Evolutionary conservation across 2,329 filamentous ascomycete species (phyloP), one percentile per base, ranked within the genome.

Genomic region (Fusarium ramigenum): DNA sequence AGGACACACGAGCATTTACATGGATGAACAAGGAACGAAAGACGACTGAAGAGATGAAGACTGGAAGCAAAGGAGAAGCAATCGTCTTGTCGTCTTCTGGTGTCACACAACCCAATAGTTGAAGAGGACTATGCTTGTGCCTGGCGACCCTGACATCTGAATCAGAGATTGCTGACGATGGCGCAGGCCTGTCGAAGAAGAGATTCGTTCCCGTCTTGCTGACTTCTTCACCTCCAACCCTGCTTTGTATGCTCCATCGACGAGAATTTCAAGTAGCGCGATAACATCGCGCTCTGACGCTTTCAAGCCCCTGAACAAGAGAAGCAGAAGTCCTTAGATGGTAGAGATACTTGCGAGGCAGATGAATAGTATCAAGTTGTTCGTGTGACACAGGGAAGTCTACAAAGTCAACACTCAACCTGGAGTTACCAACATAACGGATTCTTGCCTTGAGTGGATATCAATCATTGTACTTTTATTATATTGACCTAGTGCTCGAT

Each of bases 121-220:
- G 85, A 87, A 72, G 85, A 87, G 85, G 85, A 85, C 87, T 15
- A 87, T 87, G 85, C 86, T 75, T 83, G 85, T 83, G 36, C 25
- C 56, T 42, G 25, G 32, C 52, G 32, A 46, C 19, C 32, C 19
- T 14, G 21, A 30, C 21, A 5, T 30, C 23, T 30, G 18, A 53
- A 46, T n/a, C 21, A 15, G 28, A 37, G 19, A 52, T 58, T 50
- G 50, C 43, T 61, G 40, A 61, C 30, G 25, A 36, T 18, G 19
- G 36, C 3, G 14, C 8, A 65, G 69, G 63, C 63, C 72, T 8
- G 62, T 67, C 52, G 65, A 74, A 37, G 50, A 66, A 9, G 68
- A 72, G 56, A 58, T 69, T 23, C 63, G 62, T 30, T 65, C 78
- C 46, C 66, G 69, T 7, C 85, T 85, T 8, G 79, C 81, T 16